Base-by-base conservation (phyloP, 306 rosid genomes). In the Glycine soja region DNA sequence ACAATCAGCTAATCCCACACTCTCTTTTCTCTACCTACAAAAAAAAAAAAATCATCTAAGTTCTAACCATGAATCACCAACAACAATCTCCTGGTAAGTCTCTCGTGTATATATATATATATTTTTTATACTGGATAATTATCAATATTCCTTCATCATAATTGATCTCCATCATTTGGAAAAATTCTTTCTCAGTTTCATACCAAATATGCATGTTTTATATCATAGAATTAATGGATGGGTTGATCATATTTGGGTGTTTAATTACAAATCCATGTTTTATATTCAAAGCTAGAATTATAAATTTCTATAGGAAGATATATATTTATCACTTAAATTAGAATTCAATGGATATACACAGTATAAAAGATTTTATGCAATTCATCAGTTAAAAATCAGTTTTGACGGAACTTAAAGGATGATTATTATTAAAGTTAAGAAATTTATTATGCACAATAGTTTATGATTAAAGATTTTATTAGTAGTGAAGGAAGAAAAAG, bases 31-130 rank as follows among this genome's bases (percentile, higher is more conserved):
- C 51, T 7, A 24, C 30, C 30, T 24, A 24, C 0, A 12, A 38
- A 8, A 10, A 65, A 10, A 19, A 8, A 18, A n/a, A n/a, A n/a
- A n/a, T 84, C 65, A 57, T 24, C 30, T 24, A 24, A 24, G 30
- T 24, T 56, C 32, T 32, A 52, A 85, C 74, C 3, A 70, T 86
- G 86, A 40, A 8, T 56, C 63, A 79, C 71, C 87, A 79, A 75
- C 89, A 86, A 75, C 76, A 82, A 75, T 12, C 87, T 11, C 85
- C 89, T 0, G 80, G 89, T 86, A 70, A 47, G 24, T 59, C 8
- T 58, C 13, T 51, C 18, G 3, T 14, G 6, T 56, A 6, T 5
- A 2, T 12, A 0, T 12, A 19, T 19, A 19, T 19, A 19, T 24
- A 1, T 24, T 53, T n/a, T 13, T 30, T 11, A 34, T 54, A 54